phyloP scores from a whole-genome alignment of 768 basidiomycete species.

The Lactarius hengduanensis region DNA sequence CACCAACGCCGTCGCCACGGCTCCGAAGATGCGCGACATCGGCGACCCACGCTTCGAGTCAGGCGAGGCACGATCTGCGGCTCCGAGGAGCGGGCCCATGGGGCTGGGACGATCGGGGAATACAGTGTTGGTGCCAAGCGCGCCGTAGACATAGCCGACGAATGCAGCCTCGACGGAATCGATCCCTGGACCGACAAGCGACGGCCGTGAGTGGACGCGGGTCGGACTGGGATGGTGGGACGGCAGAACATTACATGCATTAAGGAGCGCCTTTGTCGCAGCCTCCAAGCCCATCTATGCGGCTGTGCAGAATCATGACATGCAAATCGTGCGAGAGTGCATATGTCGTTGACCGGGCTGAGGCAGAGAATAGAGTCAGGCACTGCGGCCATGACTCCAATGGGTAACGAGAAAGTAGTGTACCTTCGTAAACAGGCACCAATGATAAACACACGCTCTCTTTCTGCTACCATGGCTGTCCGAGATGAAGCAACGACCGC shows the following conservation, averaged over 20 bases:
- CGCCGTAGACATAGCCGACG: conserved; percentile 74
- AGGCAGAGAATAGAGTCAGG: conserved; percentile 6
- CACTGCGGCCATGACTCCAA: background rate
- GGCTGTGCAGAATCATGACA: background rate
- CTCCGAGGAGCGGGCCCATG: conserved; percentile 44
- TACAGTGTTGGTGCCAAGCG: conserved; percentile 52
- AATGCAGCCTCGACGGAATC: conserved; percentile 70
- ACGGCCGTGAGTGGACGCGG: background rate
- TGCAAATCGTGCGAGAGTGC: background rate
- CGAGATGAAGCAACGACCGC: too few species aligned
- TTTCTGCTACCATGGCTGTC: too few species aligned
- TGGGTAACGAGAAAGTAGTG: conserved; percentile 17
- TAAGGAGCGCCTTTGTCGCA: conserved; percentile 80
- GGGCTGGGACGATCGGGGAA: conserved; percentile 56
- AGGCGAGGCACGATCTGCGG: conserved; percentile 42
- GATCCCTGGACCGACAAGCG: conserved; percentile 49
- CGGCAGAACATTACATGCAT: conserved; percentile 54
- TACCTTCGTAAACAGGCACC: conserved; percentile 78
- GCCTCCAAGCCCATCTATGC: conserved; percentile 82
- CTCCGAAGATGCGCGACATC: conserved; percentile 72
- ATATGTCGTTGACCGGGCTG: conserved; percentile 63
- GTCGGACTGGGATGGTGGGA: background rate
- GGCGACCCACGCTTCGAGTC: conserved; percentile 70
- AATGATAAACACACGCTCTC: too few species aligned
- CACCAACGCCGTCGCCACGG: conserved; percentile 74